Evolutionary conservation across 805 yeast species (phyloP).

Genomic region (Kuraishia ogatae): DNA sequence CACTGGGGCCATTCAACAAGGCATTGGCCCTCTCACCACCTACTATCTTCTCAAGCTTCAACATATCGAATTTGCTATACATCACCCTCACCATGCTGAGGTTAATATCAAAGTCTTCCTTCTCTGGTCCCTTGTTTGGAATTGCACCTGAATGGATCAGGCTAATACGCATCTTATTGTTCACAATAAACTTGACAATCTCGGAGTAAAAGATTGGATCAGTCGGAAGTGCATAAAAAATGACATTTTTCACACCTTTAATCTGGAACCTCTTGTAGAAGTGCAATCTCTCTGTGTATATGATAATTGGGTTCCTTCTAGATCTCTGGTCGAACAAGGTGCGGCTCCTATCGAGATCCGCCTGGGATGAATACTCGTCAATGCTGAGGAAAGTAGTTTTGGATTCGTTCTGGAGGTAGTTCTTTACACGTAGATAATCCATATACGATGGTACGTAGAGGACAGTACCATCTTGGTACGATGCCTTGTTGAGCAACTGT

Average conservation of each 20-base stretch:
- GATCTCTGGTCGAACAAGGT: constrained; percentile 47
- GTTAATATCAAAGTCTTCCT: constrained; percentile 20
- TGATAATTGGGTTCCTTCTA: constrained; percentile 38
- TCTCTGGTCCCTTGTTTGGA: constrained; percentile 7
- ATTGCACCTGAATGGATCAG: constrained; percentile 14
- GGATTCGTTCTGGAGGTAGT: constrained; percentile 56
- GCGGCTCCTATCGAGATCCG: constrained; percentile 65
- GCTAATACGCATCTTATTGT: constrained; percentile 25
- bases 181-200: constrained; percentile 59
- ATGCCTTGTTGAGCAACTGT: constrained; percentile 50
- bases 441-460: constrained; percentile 79
- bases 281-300: constrained; percentile 94
- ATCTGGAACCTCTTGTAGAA: constrained; percentile 82
- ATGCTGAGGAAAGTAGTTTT: constrained; percentile 58
- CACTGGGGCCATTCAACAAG: constrained; percentile 62
- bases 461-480: constrained; percentile 66
- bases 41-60: constrained; percentile 73
- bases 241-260: constrained; percentile 72
- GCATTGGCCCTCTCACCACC: constrained; percentile 67
- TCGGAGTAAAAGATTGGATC: constrained; percentile 83
- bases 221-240: constrained; percentile 78
- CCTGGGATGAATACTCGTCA: constrained; percentile 74
- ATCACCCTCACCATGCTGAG: constrained; percentile 43
- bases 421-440: constrained; percentile 74
- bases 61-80: constrained; percentile 74